Base-by-base conservation (phyloP, 306 rosid genomes). In the Malus asiatica region DNA sequence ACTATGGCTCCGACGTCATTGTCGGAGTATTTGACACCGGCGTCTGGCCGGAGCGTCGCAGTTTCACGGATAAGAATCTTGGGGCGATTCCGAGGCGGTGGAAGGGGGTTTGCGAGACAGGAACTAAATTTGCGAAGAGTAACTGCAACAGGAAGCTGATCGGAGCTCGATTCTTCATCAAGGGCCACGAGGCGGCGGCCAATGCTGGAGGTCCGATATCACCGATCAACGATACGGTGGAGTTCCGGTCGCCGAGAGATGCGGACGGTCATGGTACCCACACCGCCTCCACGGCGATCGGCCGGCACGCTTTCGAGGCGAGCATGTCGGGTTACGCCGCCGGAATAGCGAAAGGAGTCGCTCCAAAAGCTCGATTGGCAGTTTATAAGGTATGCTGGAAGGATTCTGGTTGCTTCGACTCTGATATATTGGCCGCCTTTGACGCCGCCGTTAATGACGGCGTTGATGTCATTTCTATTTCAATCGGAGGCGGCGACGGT, bases 241-340 rank as follows among this genome's bases (percentile, higher is more conserved):
- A 93, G 71, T 93, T 76, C 22, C 85, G 97, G 22, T 93, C 98
- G 1, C 96, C 98, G 16, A 84, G 98, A 53, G 98, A 91, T 30
- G 93, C 97, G 25, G 98, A 93, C 57, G 98, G 98, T 3, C 98
- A 93, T 45, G 98, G 98, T 8, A 91, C 96, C 11, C 98, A 93
- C 80, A 93, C 98, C 4, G 98, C 98, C 0, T 90, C 97, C 11
- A 93, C 98, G 6, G 98, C 96, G 1, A 93, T 93, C 0, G 98
- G 98, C 4, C 77, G 96, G 20, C 86, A 93, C 52, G 75, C 91
- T 6, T 91, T 88, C 32, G 80, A 81, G 62, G 98, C 98, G 0
- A 93, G 78, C 84, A 83, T 93, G 94, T 77, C 86, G 12, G 98
- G 98, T 8, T 93, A 88, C 44, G 98, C 98, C 22, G 59, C 94